Conservation (phyloP, 2,329 filamentous ascomycete species). For the Xylaria digitata region DNA sequence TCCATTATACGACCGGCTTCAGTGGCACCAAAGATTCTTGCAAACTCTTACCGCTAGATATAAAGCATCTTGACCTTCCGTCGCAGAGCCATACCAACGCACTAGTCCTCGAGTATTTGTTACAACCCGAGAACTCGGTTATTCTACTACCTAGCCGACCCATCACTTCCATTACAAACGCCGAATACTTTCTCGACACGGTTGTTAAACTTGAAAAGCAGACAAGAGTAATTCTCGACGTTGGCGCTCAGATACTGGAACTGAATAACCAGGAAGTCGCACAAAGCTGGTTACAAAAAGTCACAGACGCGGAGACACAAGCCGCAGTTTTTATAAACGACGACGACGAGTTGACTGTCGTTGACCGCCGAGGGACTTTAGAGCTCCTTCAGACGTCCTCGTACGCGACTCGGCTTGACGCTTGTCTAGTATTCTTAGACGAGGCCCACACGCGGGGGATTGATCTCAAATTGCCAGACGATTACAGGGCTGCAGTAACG, state of each 20-base stretch:
- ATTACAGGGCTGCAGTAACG: constrained; percentile 65
- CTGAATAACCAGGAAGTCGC: constrained; percentile 65
- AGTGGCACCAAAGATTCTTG: constrained; percentile 78
- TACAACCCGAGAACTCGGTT: constrained; percentile 58
- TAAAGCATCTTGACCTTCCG: constrained; percentile 69
- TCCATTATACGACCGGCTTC: constrained; percentile 70
- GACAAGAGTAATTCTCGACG: constrained; percentile 70
- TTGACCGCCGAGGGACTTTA: constrained; percentile 51
- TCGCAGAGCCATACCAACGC: constrained; percentile 70
- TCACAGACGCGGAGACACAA: constrained; percentile 51
- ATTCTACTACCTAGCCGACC: constrained; percentile 48
- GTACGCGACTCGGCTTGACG: constrained; percentile 62
- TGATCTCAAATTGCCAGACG: constrained; percentile 65
- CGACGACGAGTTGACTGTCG: constrained; percentile 58
- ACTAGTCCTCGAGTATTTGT: constrained; percentile 68
- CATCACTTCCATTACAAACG: constrained; percentile 54
- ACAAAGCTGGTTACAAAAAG: constrained; percentile 60
- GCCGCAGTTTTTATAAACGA: constrained; percentile 66
- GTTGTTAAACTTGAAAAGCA: constrained; percentile 58
- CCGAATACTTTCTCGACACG: constrained; percentile 52
- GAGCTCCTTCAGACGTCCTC: constrained; percentile 63
- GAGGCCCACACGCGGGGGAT: constrained; percentile 70
- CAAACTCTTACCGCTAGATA: constrained; percentile 67
- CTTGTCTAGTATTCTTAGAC: constrained; percentile 69
- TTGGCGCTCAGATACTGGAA: constrained; percentile 73